Base-by-base conservation (phyloP, 176 grass and related monocot species). In the Oryza glaberrima region DNA sequence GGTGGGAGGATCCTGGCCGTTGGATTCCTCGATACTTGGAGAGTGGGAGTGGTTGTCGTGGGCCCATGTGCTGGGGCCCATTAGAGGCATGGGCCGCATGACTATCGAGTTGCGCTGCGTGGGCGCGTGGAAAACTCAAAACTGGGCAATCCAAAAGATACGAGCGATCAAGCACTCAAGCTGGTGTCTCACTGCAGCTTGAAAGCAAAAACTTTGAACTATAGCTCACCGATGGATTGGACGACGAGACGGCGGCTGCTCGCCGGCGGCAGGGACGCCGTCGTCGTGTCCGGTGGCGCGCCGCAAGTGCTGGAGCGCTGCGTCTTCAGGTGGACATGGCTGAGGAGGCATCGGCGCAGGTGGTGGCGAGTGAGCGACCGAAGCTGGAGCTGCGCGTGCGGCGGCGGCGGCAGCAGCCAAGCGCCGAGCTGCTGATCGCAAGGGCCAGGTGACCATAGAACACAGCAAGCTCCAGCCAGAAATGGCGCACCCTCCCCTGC, bases 381-480 rank as follows among this genome's bases (percentile, higher is more conserved):
- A 34, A 9, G 88, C 35, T 5, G 83, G 66, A 8, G 65, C 56
- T 10, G 73, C 88, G 1, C 87, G 81, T 30, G 28, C 28, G 43
- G 75, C 36, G n/a, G 85, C 36, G n/a, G 85, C 77, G 19, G 86
- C 69, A 7, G 73, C 81, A 15, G 73, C 81, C 44, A 88, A 2
- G 44, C 86, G 75, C 56, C 86, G 81, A 65, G 86, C 86, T 52
- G 86, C 86, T 67, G 86, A 58, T 17, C n/a, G 1, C 56, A 41
- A 46, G 32, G 86, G 10, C 86, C 81, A n/a, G 6, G 80, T 75
- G 48, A 73, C 45, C 86, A 88, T 88, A 73, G 67, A 73, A 72
- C 80, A 2, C 65, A 7, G 79, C 46, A 6, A 20, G 7, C 7
- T 41, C 56, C 61, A 0, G 70, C 9, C 16, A 7, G 52, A 76